These are phyloP conservation scores for Pancytospora philotis DNA, from an alignment of 371 early-diverging fungal genomes.

Conservation along the genomic window DNA sequence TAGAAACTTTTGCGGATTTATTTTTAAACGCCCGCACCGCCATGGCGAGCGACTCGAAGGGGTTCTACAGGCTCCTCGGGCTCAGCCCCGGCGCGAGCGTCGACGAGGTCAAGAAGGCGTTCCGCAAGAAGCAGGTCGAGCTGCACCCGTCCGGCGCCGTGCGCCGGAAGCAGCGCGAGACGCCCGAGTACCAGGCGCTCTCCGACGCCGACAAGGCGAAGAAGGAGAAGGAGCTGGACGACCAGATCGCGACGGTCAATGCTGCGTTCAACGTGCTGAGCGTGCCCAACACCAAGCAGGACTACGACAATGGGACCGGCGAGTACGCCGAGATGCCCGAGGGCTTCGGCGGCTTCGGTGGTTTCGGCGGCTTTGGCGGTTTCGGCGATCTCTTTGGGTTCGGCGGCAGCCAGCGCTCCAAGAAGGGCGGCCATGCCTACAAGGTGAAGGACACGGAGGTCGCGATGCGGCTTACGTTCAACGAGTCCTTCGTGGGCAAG, in stretches of 20 bases:
- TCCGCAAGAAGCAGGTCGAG: constrained; percentile 31
- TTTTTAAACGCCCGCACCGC: constrained; percentile 13
- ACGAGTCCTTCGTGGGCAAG: constrained; percentile 48
- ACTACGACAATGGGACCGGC: constrained; percentile 55
- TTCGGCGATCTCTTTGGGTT: constrained; percentile 54
- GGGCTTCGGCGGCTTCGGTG: constrained; percentile 12
- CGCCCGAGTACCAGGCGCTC: constrained; percentile 22
- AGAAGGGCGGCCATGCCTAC: constrained; percentile 12
- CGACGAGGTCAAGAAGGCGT: constrained; percentile 48
- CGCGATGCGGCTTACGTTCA: constrained; percentile 41
- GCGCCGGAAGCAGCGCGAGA: constrained; percentile 18
- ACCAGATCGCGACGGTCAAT: constrained; percentile 47
- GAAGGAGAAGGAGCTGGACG: constrained; percentile 43
- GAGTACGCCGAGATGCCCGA: constrained; percentile 22
- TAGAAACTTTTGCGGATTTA: constrained; percentile 33
- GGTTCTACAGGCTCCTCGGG: constrained; percentile 52
- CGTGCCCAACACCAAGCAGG: constrained; percentile 49
- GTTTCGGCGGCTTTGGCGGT: constrained; percentile 29
- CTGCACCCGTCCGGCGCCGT: constrained; percentile 41
- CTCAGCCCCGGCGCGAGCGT: constrained; percentile 38
- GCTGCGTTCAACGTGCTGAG: constrained; percentile 48
- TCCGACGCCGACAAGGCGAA: constrained; percentile 40
- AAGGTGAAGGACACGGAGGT: constrained; percentile 45
- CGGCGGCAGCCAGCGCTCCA: constrained; percentile 29
- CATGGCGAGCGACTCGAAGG: constrained; percentile 41